Evolutionary conservation across 257 asterid genomes (phyloP).

Genomic region (Forsythia suspensa): DNA sequence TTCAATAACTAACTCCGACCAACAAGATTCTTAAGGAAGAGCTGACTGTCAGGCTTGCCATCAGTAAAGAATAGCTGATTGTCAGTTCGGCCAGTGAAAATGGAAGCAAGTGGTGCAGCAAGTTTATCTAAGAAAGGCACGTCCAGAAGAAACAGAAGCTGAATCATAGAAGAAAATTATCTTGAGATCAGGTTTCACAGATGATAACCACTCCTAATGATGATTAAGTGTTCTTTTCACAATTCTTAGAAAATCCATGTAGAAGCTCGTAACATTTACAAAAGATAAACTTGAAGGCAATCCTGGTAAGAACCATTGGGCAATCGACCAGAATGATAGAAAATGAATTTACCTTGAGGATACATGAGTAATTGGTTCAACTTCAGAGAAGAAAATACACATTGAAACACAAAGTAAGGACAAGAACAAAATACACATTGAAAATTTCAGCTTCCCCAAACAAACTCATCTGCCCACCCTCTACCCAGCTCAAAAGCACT

Average conservation of each 20-base stretch:
- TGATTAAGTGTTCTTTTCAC: slow-evolving; percentile 1
- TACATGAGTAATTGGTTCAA: neutral
- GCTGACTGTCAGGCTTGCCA: slow-evolving; percentile 45
- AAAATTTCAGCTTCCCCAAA: no score
- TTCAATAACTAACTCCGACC: no score
- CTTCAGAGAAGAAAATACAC: neutral
- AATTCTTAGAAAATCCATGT: neutral
- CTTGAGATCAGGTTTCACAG: slow-evolving; percentile 53
- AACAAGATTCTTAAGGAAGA: no score
- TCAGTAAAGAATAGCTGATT: slow-evolving; percentile 77
- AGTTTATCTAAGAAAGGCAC: slow-evolving; percentile 78
- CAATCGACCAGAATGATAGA: neutral
- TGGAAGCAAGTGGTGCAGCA: slow-evolving; percentile 84
- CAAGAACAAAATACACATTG: no score
- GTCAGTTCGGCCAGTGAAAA: slow-evolving; percentile 67
- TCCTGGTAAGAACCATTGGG: neutral
- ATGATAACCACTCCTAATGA: slow-evolving; percentile 6
- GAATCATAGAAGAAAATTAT: slow-evolving; percentile 39
- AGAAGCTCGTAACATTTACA: neutral
- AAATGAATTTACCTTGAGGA: neutral
- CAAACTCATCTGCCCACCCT: no score
- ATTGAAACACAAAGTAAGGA: neutral
- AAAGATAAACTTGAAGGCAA: neutral
- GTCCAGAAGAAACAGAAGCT: slow-evolving; percentile 94
- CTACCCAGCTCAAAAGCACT: no score